Evolutionary conservation across 2,329 filamentous ascomycete species (phyloP).

Genomic region (Plenodomus biglobosus): DNA sequence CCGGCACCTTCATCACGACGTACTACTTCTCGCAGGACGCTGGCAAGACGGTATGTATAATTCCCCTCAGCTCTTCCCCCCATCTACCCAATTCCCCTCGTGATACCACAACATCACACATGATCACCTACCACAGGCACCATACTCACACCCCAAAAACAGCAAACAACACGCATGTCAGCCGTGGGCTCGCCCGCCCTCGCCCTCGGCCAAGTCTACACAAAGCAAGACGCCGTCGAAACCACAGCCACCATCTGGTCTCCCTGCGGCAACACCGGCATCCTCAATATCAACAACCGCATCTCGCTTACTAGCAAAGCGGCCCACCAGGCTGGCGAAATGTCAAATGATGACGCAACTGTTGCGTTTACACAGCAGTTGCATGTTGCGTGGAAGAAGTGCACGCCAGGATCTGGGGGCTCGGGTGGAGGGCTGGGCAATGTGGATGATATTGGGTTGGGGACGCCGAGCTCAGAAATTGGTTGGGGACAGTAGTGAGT

Average conservation of each 20-base stretch:
- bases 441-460: conserved; percentile 29
- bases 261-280: conserved; percentile 36
- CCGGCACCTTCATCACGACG: conserved; percentile 38
- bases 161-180: conserved; percentile 28
- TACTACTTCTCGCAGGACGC: conserved; percentile 45
- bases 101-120: too few relatives aligned
- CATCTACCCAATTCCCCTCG: not conserved
- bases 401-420: conserved; percentile 22
- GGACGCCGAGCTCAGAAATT: conserved; percentile 21
- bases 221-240: conserved; percentile 48
- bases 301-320: conserved; percentile 29
- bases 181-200: conserved; percentile 44
- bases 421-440: conserved; percentile 6
- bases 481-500: conserved; percentile 12
- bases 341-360: conserved; percentile 40
- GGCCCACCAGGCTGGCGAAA: conserved; percentile 27
- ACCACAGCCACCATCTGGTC: conserved; percentile 40
- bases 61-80: not conserved
- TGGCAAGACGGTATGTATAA: conserved; percentile 25
- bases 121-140: too few relatives aligned
- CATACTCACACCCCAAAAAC: too few relatives aligned
- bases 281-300: conserved; percentile 41
- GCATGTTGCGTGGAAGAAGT: conserved; percentile 38
- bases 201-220: conserved; percentile 47
- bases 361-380: conserved; percentile 41